Evolutionary conservation across 2,329 filamentous ascomycete species (phyloP), one percentile per base, ranked within the genome.

Genomic region (Aspergillus glaucus): DNA sequence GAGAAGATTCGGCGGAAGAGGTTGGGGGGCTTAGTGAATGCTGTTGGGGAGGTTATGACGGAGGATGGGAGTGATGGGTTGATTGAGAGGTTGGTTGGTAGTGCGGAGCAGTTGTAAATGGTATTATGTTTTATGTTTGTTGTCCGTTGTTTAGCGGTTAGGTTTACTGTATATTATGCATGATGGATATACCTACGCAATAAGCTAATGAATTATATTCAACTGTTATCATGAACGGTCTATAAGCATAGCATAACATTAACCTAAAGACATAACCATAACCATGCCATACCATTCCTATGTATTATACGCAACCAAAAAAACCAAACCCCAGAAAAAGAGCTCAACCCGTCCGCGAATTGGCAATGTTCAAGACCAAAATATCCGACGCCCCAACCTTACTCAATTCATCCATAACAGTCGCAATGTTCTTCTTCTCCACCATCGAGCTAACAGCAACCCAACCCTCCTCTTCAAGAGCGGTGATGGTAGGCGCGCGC

Each of bases 361-460:
- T 96, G 67, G 88, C 86, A 62, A 96, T 89, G 65, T 87, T 85
- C 47, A 91, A 76, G 19, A 95, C 87, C 60, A 96, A 69, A 54
- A 96, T 90, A 68, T 96, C 91, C 46, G 83, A 82, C 1, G 90
- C 91, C 2, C 90, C 90, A 24, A 86, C 79, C 61, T 79, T 81
- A 28, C 79, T 83, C 64, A 95, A 68, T 59, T 88, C 79, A 67
- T 96, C 91, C 91, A 96, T 96, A 34, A 87, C 87, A 6, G 81
- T 76, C 2, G 90, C 90, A 62, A 95, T 86, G 62, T 80, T 80
- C 75, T 88, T 92, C 75, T 88, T 88, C 75, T 89, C 84, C 6
- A 95, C 91, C 92, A 97, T 97, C 44, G 85, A 84, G 65, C 84
- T 88, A 54, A 97, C 86, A n/a, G 92, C 91, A 32, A 96, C 89